Conservation (phyloP, 148 eudicot species). For the Rhododendron williamsianum region DNA sequence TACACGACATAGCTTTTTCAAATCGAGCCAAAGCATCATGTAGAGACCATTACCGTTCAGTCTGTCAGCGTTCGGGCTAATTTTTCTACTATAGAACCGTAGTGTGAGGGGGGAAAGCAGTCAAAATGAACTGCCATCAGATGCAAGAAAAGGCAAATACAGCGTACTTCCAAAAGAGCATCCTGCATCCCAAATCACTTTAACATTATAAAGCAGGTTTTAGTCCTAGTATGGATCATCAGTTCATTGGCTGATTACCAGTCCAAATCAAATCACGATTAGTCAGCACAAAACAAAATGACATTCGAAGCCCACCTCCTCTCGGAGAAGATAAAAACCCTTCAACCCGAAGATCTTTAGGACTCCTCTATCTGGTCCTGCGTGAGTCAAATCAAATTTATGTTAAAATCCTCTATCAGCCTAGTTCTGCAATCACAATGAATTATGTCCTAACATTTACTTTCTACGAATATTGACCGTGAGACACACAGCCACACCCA, state of each 20-base stretch:
- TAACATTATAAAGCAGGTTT: slow-evolving; percentile 2
- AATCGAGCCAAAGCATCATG: background rate
- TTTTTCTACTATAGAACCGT: background rate
- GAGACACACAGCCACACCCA: background rate
- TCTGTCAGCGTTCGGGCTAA: background rate
- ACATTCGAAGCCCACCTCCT: slow-evolving; percentile 37
- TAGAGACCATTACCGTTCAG: background rate
- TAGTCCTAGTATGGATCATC: background rate
- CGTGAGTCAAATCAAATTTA: slow-evolving; percentile 8
- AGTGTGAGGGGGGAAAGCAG: background rate
- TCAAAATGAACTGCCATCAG: background rate
- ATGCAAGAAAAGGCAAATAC: background rate
- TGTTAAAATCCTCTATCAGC: background rate
- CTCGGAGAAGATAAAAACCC: slow-evolving; percentile 14
- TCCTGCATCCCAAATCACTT: background rate
- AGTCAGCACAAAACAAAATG: slow-evolving; percentile 19
- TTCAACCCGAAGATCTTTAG: slow-evolving; percentile 12
- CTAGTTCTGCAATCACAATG: background rate
- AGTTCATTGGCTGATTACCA: background rate
- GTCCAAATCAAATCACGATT: slow-evolving; percentile 15
- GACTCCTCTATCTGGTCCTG: slow-evolving; percentile 56
- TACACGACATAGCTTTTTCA: background rate
- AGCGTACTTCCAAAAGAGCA: background rate
- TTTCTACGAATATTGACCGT: background rate
- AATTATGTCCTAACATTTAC: background rate